Conservation (phyloP, 2,329 filamentous ascomycete genomes). For the Aspergillaceae sp. region DNA sequence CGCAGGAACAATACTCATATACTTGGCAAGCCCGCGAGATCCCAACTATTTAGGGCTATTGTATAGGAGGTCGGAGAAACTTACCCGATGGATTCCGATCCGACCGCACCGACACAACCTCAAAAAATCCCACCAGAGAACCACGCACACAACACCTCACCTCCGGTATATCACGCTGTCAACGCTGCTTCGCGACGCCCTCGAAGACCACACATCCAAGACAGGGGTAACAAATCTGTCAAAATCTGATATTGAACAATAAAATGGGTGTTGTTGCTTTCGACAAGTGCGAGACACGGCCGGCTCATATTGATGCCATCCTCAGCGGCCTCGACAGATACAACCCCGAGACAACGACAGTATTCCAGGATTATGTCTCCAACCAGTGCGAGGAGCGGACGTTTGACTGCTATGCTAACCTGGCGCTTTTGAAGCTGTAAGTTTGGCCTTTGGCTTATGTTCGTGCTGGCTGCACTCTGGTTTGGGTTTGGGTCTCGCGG, state of each 20-base stretch:
- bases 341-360: constrained; percentile 90
- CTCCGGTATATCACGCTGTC: background rate
- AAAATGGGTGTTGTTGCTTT: constrained; percentile 41
- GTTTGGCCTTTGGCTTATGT: constrained; percentile 8
- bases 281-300: constrained; percentile 86
- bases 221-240: background rate
- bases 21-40: too few relatives aligned
- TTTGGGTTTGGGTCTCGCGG: constrained; percentile 21
- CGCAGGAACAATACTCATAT: too few relatives aligned
- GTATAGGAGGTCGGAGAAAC: constrained; percentile 1
- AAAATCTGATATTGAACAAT: too few relatives aligned
- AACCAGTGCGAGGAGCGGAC: constrained; percentile 93
- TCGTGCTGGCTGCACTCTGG: constrained; percentile 1
- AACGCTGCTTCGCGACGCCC: too few relatives aligned
- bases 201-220: too few relatives aligned
- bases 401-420: constrained; percentile 93
- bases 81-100: constrained; percentile 2
- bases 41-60: background rate
- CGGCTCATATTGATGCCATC: constrained; percentile 83
- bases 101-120: constrained; percentile 1
- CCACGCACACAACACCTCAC: constrained; percentile 1
- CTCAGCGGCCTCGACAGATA: constrained; percentile 97
- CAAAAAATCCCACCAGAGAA: constrained; percentile 17
- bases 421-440: constrained; percentile 94
- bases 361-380: constrained; percentile 89